A percentile compares a stretch with the other conserved stretches of the same genome.
These are phyloP conservation scores for Mucor racemosus DNA, from an alignment of 371 early-diverging fungal species.

Conservation along the genomic window DNA sequence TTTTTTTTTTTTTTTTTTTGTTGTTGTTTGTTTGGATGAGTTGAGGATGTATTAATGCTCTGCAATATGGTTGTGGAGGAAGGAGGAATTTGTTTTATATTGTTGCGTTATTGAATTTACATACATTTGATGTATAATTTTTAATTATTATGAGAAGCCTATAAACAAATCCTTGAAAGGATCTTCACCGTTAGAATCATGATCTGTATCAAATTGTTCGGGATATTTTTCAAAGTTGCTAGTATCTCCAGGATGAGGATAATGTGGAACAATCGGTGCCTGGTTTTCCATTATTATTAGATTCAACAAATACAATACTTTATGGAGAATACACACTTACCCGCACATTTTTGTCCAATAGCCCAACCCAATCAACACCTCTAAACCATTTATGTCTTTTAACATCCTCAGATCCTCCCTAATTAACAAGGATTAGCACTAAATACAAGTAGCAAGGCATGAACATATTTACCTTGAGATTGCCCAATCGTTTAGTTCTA, in stretches of 20 bases:
- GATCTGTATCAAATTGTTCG: conserved; percentile 62
- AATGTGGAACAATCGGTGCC: conserved; percentile 76
- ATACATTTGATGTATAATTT: background rate
- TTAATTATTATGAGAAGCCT: conserved; percentile 36
- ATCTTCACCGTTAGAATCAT: conserved; percentile 35
- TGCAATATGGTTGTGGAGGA: background rate
- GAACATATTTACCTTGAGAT: conserved; percentile 60
- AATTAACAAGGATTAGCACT: background rate
- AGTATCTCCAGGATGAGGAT: conserved; percentile 90
- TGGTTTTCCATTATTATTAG: background rate
- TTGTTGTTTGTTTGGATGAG: background rate
- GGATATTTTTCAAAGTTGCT: conserved; percentile 96
- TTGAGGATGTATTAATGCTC: background rate
- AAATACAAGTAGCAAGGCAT: background rate
- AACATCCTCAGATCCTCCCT: conserved; percentile 80
- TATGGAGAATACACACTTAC: conserved; percentile 27
- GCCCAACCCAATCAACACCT: conserved; percentile 81
- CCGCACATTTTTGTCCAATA: conserved; percentile 70
- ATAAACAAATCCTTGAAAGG: conserved; percentile 50
- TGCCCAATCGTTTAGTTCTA: conserved; percentile 84
- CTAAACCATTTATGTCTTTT: conserved; percentile 87
- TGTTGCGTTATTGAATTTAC: background rate
- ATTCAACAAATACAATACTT: background rate
- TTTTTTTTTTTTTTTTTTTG: too few species aligned
- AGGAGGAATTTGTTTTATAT: background rate